A percentile compares a stretch with the other conserved stretches of the same genome.
phyloP scores from a whole-genome alignment of 1,284 basidiomycete species.

The Rhodotorula sp. region DNA sequence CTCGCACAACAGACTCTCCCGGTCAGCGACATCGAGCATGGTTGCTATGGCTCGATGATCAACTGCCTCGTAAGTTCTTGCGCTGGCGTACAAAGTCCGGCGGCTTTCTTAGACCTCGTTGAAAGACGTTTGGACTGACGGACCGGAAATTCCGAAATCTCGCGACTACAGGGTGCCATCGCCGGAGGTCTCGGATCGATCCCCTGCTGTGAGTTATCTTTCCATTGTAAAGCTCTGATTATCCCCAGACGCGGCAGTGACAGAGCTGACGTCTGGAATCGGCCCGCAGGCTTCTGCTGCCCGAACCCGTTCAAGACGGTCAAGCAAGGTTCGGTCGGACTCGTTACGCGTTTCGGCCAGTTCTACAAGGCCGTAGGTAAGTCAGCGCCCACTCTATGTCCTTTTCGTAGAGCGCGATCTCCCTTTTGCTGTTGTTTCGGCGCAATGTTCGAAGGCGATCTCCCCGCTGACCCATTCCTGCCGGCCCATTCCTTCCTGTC shows the following conservation, averaged over 20 bases:
- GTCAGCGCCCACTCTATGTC: not conserved
- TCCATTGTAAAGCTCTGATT: not conserved
- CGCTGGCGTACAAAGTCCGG: too few relatives aligned
- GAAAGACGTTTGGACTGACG: not conserved
- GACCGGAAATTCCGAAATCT: too few relatives aligned
- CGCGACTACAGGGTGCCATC: conserved; percentile 43
- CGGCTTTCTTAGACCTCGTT: too few relatives aligned
- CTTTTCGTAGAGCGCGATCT: not conserved
- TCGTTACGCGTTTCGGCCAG: conserved; percentile 62
- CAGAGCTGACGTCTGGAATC: too few relatives aligned
- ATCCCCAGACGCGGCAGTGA: not conserved
- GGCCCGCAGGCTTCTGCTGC: conserved; percentile 59
- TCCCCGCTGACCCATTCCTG: conserved; percentile 68
- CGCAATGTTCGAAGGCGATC: rapidly evolving
- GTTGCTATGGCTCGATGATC: conserved; percentile 77
- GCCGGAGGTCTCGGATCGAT: conserved; percentile 63
- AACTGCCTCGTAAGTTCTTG: conserved; percentile 53
- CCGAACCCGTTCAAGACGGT: conserved; percentile 56
- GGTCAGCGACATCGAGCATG: conserved; percentile 61
- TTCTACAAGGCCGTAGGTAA: conserved; percentile 54
- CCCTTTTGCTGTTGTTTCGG: not conserved
- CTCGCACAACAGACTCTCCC: conserved; percentile 15
- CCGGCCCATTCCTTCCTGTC: not conserved
- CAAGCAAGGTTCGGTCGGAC: conserved; percentile 74
- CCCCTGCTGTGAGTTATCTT: conserved; percentile 53